Conservation (phyloP, 495 filamentous ascomycete species). For the Aspergillus sparsus region DNA sequence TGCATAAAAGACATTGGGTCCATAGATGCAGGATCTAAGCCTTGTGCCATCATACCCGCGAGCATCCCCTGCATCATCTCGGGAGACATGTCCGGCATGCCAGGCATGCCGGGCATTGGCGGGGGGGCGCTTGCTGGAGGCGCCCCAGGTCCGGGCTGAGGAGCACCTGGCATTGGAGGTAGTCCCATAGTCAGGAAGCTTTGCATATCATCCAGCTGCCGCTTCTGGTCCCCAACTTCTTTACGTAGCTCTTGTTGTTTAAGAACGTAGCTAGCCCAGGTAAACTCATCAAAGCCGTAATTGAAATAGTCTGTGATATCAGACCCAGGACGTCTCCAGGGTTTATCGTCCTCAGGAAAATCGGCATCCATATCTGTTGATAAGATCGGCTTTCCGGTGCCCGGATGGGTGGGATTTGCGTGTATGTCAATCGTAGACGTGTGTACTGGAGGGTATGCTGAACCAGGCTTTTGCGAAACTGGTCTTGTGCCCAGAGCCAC, state of each 20-base stretch:
- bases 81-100: conserved; percentile 69
- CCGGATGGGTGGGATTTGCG: conserved; percentile 75
- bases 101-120: conserved; percentile 65
- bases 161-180: conserved; percentile 68
- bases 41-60: conserved; percentile 75
- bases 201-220: conserved; percentile 86
- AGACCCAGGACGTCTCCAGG: conserved; percentile 93
- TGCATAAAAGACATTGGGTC: conserved; percentile 61
- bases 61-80: conserved; percentile 82
- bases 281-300: conserved; percentile 99
- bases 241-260: conserved; percentile 79
- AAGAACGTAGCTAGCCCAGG: conserved; percentile 91
- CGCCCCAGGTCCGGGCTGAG: conserved; percentile 41
- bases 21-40: conserved; percentile 82
- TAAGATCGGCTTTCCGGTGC: conserved; percentile 69
- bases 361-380: conserved; percentile 79
- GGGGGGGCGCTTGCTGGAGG: conserved; percentile 42
- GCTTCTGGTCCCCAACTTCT: conserved; percentile 74
- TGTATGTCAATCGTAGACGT: conserved; percentile 83
- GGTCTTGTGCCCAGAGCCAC: conserved; percentile 41
- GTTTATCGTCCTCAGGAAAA: conserved; percentile 78
- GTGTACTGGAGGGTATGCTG: conserved; percentile 63
- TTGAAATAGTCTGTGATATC: conserved; percentile 98
- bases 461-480: conserved; percentile 51
- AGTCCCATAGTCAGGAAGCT: conserved; percentile 77